Evolutionary conservation across 106 monocot species (phyloP), one percentile per base, ranked within the genome.

Genomic region (Allium cepa): DNA sequence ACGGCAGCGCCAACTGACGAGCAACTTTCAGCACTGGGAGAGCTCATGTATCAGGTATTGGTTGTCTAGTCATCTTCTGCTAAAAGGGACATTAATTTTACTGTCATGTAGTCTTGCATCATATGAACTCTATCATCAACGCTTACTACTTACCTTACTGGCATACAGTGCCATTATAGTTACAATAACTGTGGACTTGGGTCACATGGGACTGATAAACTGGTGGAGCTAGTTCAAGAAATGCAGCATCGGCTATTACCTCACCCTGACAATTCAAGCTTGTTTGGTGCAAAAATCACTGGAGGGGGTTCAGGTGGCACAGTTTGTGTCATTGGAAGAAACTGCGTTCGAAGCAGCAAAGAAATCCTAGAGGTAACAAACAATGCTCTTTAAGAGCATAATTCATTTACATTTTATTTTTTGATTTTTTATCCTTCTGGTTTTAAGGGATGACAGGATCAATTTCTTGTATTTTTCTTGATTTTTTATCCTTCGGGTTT

Each of bases 241-340:
- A 75, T 86, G 82, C 96, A 97, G 67, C 92, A 89, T 75, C 72
- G 80, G 4, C 76, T 69, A 50, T 58, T 66, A n/a, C 75, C 78
- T 49, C 55, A 66, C 53, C 73, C 63, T 27, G 82, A 71, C 46
- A 81, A 49, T 45, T 59, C 79, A 9, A 97, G 78, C n/a, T 80
- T 97, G 22, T 88, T 84, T 80, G 92, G 96, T 76, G 92, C 92
- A 50, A 97, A 97, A 76, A 97, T 92, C 49, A 97, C 92, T 15
- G 96, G 96, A 46, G 96, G 96, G 8, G 96, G 96, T 28, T 97
- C 96, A 8, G 96, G 96, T 57, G 96, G 96, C 27, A 74, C 88
- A 14, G 84, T 97, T 52, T 97, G 96, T 78, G 86, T 97, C 22
- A 82, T 92, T 5, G 91, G 91, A 46, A 83, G 72, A 49, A 96